phyloP scores from a whole-genome alignment of 352 stramenopile genomes.

The Globisporangium takayamanum region DNA sequence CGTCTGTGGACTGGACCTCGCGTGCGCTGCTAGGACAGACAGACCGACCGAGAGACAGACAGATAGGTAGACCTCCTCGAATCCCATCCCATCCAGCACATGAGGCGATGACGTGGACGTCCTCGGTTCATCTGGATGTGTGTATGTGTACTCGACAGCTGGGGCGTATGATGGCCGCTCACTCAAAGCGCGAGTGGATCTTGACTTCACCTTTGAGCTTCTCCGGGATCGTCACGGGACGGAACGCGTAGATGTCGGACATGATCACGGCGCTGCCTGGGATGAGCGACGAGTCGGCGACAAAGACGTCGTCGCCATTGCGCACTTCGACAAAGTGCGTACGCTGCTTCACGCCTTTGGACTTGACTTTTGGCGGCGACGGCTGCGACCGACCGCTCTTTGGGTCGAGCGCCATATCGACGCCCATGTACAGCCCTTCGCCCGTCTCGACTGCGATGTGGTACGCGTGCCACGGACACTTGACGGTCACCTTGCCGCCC shows the following conservation, averaged over 20 bases:
- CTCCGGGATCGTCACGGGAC: constrained; percentile 32
- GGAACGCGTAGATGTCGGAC: constrained; percentile 77
- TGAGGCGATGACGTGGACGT: no score
- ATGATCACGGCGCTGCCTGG: constrained; percentile 35
- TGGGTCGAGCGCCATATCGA: constrained; percentile 59
- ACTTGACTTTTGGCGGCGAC: constrained; percentile 57
- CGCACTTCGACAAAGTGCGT: constrained; percentile 74
- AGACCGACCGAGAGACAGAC: no score
- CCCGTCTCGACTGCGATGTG: constrained; percentile 76
- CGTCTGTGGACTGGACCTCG: background rate
- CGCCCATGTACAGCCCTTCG: constrained; percentile 80
- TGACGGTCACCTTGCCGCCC: constrained; percentile 65
- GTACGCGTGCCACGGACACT: constrained; percentile 84
- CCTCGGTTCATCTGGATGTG: background rate
- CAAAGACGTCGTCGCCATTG: constrained; percentile 61
- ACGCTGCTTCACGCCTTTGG: constrained; percentile 81
- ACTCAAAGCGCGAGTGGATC: constrained; percentile 73
- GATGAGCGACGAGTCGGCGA: constrained; percentile 68
- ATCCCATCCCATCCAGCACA: no score
- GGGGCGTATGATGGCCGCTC: constrained; percentile 1
- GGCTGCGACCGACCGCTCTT: constrained; percentile 36
- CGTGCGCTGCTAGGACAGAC: no score
- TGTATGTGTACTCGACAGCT: background rate
- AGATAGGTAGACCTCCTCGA: no score
- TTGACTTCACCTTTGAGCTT: constrained; percentile 37